Percentiles rank a stretch among this genome's conserved stretches.
Evolutionary conservation across 2,329 filamentous ascomycete species (phyloP).

Genomic region (Penicillium sp.): DNA sequence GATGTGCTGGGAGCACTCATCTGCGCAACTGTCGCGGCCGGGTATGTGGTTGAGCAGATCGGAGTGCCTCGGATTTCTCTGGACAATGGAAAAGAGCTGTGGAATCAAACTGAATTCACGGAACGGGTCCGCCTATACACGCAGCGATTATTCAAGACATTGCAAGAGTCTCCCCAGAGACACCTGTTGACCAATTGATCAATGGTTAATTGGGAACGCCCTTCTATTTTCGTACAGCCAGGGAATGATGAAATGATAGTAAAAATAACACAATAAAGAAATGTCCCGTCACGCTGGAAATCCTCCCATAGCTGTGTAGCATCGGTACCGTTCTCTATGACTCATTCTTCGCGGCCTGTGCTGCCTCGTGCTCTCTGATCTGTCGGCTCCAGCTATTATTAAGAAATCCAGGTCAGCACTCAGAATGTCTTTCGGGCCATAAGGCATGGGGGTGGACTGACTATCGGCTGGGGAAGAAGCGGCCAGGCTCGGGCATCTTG

Average conservation of each 20-base stretch:
- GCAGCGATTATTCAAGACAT: constrained; percentile 41
- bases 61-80: constrained; percentile 64
- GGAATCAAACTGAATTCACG: constrained; percentile 48
- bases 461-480: constrained; percentile 85
- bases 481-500: constrained; percentile 72
- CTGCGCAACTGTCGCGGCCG: constrained; percentile 80
- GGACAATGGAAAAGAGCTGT: constrained; percentile 38
- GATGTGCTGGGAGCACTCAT: constrained; percentile 66
- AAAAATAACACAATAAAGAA: constrained; percentile 25
- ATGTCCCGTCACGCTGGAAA: constrained; percentile 27
- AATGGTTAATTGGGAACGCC: constrained; percentile 32
- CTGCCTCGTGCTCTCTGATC: constrained; percentile 66
- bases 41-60: constrained; percentile 92
- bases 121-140: constrained; percentile 48
- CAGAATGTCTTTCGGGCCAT: background rate
- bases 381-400: constrained; percentile 67
- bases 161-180: constrained; percentile 40
- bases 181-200: constrained; percentile 39
- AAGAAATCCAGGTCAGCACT: constrained; percentile 18
- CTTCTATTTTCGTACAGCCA: constrained; percentile 42
- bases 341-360: constrained; percentile 46
- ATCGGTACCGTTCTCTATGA: constrained; percentile 30
- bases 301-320: constrained; percentile 23
- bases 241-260: constrained; percentile 35
- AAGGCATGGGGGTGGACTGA: constrained; percentile 49